A percentile compares a stretch with the other conserved stretches of the same genome.
Evolutionary conservation across 306 rosid genomes (phyloP).

Genomic region (Erythrophleum fordii): DNA sequence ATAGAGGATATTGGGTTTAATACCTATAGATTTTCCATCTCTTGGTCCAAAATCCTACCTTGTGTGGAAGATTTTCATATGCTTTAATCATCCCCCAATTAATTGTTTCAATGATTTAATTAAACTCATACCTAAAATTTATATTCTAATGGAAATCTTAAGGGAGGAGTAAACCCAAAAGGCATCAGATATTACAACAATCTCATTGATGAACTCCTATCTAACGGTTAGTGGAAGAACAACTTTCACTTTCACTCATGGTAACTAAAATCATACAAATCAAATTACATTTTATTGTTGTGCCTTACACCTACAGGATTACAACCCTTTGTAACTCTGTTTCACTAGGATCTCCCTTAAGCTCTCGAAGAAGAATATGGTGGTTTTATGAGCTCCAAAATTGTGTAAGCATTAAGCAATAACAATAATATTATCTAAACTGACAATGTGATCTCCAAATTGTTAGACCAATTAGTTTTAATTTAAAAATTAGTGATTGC

Average conservation of each 20-base stretch:
- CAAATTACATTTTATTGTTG: neutral
- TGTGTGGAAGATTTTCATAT: conserved; percentile 36
- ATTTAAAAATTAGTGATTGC: too few species aligned
- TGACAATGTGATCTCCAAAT: too few species aligned
- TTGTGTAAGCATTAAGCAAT: conserved; percentile 46
- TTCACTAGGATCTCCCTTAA: conserved; percentile 70
- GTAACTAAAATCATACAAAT: neutral
- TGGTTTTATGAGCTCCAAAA: conserved; percentile 54
- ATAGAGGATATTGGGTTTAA: conserved; percentile 54
- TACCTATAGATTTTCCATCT: conserved; percentile 60
- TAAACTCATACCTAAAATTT: neutral
- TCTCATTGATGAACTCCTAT: conserved; percentile 56
- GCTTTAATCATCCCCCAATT: too few species aligned
- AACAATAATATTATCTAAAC: neutral
- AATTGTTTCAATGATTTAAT: neutral
- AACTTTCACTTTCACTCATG: neutral
- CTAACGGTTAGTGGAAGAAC: neutral
- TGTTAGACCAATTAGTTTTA: too few species aligned
- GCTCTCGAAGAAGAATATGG: conserved; percentile 59
- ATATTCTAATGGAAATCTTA: conserved; percentile 49
- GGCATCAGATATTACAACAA: conserved; percentile 63
- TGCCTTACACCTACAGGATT: conserved; percentile 36
- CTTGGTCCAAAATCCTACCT: conserved; percentile 62
- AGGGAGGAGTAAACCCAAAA: conserved; percentile 50
- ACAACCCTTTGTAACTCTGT: conserved; percentile 54